These are phyloP conservation scores for Quercus mongolica DNA, from an alignment of 306 rosid genomes.

Conservation along the genomic window DNA sequence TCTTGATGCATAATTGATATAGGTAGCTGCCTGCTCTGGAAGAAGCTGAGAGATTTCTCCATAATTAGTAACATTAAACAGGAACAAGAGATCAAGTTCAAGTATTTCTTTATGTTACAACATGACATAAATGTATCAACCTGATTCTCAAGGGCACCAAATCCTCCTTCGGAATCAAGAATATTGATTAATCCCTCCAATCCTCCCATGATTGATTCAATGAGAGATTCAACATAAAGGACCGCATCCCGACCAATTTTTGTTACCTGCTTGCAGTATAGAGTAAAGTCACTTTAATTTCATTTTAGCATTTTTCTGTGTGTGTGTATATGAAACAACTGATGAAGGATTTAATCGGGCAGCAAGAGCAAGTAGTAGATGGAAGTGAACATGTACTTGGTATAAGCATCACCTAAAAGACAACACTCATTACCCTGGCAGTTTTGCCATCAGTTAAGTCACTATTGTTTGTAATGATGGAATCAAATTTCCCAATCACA, in stretches of 20 bases:
- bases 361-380: background rate
- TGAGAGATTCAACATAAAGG: constrained; percentile 95
- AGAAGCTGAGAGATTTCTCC: constrained; percentile 69
- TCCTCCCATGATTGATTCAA: constrained; percentile 98
- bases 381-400: constrained; percentile 17
- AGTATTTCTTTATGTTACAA: background rate
- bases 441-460: constrained; percentile 5
- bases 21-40: constrained; percentile 94
- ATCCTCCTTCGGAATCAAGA: constrained; percentile 99
- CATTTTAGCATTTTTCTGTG: constrained; percentile 13
- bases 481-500: background rate
- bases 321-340: constrained; percentile 4
- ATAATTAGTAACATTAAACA: constrained; percentile 34
- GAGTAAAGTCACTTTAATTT: constrained; percentile 22
- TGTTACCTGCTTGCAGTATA: constrained; percentile 68
- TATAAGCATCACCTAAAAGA: background rate
- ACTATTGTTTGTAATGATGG: background rate
- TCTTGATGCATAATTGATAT: constrained; percentile 82
- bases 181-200: constrained; percentile 95
- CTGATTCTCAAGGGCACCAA: constrained; percentile 95
- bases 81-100: background rate
- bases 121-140: constrained; percentile 37
- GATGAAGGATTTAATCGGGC: background rate
- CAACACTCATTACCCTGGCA: constrained; percentile 11
- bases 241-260: constrained; percentile 97